Base-by-base conservation (phyloP, 139 green algal genomes). In the Chlorella sorokiniana region DNA sequence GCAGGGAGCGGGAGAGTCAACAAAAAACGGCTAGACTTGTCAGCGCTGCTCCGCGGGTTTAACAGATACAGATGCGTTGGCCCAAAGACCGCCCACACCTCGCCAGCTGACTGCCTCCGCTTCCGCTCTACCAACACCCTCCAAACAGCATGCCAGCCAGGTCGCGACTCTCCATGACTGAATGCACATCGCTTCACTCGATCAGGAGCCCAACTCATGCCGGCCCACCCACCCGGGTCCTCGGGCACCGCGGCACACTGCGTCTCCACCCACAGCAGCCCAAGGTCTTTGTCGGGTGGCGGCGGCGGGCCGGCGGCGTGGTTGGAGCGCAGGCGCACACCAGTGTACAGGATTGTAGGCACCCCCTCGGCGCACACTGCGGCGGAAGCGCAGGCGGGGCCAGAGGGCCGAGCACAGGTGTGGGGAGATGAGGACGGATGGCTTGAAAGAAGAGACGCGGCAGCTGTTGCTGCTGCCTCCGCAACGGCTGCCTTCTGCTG, bases 191-290 rank as follows among this genome's bases (percentile, higher is more conserved):
- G n/a, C n/a, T n/a, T n/a, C n/a, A n/a, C n/a, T n/a, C n/a, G n/a
- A 68, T 25, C 4, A n/a, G 40, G 61, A 31, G n/a, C 61, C n/a
- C 61, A 68, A n/a, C 20, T n/a, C 31, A 9, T 11, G 10, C 1
- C 1, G 31, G 27, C 33, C 7, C n/a, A 1, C 71, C 20, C 23
- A 89, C 86, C 85, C 74, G 86, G 56, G 75, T 93, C 84, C 9
- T 76, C 83, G 23, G 85, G 86, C n/a, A 87, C 73, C 11, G 91
- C 94, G 4, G 81, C 71, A n/a, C 87, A 88, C 86, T 98, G 94
- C 6, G 69, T 87, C 85, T 98, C 94, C 16, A 97, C 91, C 77
- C 95, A 97, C 0, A 93, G 90, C 75, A 97, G 86, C 23, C 89
- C 87, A 1, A 89, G 72, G 76, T 92, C 90, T 27, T 82, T 80